phyloP scores from a whole-genome alignment of 176 grass and related monocot genomes.

The Phyllostachys edulis region DNA sequence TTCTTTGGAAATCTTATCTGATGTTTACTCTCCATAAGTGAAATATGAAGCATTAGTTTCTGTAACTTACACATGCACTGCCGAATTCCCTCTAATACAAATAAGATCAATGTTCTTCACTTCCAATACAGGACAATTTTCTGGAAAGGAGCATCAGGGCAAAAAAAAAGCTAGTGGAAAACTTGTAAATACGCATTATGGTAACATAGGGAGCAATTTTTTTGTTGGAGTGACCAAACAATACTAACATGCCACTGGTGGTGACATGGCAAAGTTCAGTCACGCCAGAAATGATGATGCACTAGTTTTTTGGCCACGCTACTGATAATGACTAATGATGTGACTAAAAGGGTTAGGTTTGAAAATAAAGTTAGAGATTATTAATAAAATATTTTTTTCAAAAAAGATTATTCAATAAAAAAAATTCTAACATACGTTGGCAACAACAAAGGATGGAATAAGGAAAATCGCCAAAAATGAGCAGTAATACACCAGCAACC shows the following conservation, averaged over 20 bases:
- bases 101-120: background rate
- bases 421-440: background rate
- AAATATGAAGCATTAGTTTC: background rate
- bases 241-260: too few species aligned
- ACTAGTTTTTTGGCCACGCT: too few species aligned
- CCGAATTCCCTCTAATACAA: background rate
- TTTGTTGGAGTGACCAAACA: too few species aligned
- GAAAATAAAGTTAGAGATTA: too few species aligned
- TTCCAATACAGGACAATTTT: background rate
- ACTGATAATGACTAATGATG: too few species aligned
- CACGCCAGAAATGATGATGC: too few species aligned
- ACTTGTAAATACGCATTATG: background rate
- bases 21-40: background rate
- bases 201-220: background rate
- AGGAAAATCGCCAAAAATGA: slow-evolving; percentile 12
- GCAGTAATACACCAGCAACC: background rate
- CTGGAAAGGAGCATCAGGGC: background rate
- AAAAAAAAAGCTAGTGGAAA: background rate
- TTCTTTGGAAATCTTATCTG: background rate
- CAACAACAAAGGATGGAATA: background rate
- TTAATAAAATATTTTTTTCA: too few species aligned
- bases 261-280: too few species aligned
- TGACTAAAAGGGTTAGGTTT: too few species aligned
- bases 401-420: too few species aligned
- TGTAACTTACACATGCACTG: too few species aligned